Percentiles rank a stretch among this genome's conserved stretches.
These are phyloP conservation scores for Trypanosoma congolense DNA, from an alignment of 208 protist genomes.

Conservation along the genomic window DNA sequence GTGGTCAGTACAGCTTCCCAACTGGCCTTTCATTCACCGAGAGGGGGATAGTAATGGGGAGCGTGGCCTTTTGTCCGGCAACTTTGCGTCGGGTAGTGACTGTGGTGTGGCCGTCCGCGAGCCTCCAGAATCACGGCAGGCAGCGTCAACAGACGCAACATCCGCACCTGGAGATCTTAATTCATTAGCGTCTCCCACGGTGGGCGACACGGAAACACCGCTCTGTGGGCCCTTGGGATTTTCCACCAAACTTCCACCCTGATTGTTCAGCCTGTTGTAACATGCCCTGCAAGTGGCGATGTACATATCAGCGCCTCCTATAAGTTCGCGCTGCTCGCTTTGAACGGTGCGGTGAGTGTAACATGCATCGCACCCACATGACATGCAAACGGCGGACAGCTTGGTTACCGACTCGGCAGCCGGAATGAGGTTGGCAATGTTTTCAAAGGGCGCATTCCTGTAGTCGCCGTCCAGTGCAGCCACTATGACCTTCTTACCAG, in stretches of 20 bases:
- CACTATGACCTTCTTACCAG: conserved; percentile 92
- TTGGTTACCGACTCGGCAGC: conserved; percentile 88
- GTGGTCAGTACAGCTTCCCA: too few species aligned
- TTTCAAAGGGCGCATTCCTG: conserved; percentile 81
- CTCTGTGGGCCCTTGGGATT: neutral
- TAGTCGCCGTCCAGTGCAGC: conserved; percentile 93
- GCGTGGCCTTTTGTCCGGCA: too few species aligned
- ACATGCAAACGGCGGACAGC: conserved; percentile 90
- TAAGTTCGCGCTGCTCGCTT: conserved; percentile 69
- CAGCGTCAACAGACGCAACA: too few species aligned
- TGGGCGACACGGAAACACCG: too few species aligned
- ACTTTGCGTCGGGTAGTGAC: too few species aligned
- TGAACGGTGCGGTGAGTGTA: conserved; percentile 84
- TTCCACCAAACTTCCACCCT: neutral
- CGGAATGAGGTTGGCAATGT: conserved; percentile 84
- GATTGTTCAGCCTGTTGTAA: conserved; percentile 43
- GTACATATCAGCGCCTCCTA: conserved; percentile 94
- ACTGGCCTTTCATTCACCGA: too few species aligned
- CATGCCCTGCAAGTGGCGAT: conserved; percentile 88
- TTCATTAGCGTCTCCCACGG: too few species aligned
- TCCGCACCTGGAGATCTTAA: too few species aligned
- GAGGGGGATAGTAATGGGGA: too few species aligned
- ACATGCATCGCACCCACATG: conserved; percentile 38
- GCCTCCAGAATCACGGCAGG: too few species aligned
- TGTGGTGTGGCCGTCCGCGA: too few species aligned